Evolutionary conservation across 805 yeast genomes (phyloP), one percentile per base, ranked within the genome.

Genomic region (Pichia thaimueangensis): DNA sequence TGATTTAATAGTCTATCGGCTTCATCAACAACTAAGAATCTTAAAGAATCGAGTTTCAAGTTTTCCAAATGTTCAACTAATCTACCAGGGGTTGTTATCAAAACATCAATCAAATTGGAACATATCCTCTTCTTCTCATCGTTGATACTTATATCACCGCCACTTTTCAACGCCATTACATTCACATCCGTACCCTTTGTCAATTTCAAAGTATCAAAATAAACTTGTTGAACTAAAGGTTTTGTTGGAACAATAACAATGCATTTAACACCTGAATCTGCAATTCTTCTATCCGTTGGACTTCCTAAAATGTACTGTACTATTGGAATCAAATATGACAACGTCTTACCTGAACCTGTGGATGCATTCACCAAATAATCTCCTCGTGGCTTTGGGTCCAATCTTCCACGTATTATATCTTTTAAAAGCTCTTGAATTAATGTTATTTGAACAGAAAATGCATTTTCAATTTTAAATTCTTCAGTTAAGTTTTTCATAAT

Each of bases 331-430:
- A 79, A 71, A 56, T 91, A 91, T 2, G 96, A 94, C 42, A 93
- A 67, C 0, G 98, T 91, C 58, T 91, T 91, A 55, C 98, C 98
- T 0, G 95, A 84, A 33, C 98, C 98, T 0, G 98, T 91, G 10
- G 94, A 77, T 2, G 98, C 95, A 62, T 91, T 89, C 6, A 91
- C 95, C 35, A 91, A 67, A 16, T 88, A 61, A 62, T 93, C 95
- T 20, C 91, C 91, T 43, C 69, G 67, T 32, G 74, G 68, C 41
- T 70, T 77, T 1, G 86, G 82, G 32, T 68, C 62, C 21, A 67
- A 46, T 42, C 54, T 63, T 45, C 59, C 65, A 10, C 60, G 58
- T 50, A 71, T 59, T 3, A 53, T 49, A 52, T 71, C 79, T 51
- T 59, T 57, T 27, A 80, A 59, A 31, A 73, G 54, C 23, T 71